phyloP scores from a whole-genome alignment of 371 early-diverging fungal genomes.

The Rhizopus delemar region DNA sequence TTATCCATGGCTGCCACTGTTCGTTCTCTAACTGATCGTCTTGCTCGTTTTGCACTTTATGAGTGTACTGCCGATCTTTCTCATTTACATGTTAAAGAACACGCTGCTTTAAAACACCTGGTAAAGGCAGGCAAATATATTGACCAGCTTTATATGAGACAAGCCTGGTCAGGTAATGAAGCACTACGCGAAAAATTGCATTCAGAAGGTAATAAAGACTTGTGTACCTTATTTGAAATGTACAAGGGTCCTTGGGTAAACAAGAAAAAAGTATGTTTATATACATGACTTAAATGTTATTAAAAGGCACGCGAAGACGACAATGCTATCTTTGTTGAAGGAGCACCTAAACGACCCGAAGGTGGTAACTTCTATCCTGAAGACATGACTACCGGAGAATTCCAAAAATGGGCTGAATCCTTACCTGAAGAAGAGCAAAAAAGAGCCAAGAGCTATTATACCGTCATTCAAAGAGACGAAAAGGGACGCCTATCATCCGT shows the following conservation, averaged over 20 bases:
- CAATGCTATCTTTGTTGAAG: slow-evolving; percentile 61
- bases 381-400: slow-evolving; percentile 73
- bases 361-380: slow-evolving; percentile 79
- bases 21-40: slow-evolving; percentile 36
- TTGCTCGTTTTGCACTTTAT: slow-evolving; percentile 54
- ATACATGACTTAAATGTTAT: slow-evolving; percentile 1
- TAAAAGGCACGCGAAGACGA: slow-evolving; percentile 47
- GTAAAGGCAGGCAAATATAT: slow-evolving; percentile 66
- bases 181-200: slow-evolving; percentile 56
- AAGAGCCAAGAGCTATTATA: slow-evolving; percentile 73
- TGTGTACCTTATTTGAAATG: slow-evolving; percentile 60
- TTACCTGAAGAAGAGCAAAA: slow-evolving; percentile 49
- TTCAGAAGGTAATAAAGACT: slow-evolving; percentile 37
- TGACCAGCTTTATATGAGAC: slow-evolving; percentile 68
- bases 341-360: slow-evolving; percentile 63
- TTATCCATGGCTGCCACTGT: slow-evolving; percentile 27
- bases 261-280: background rate
- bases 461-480: slow-evolving; percentile 53
- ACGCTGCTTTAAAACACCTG: slow-evolving; percentile 64
- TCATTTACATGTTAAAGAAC: slow-evolving; percentile 62
- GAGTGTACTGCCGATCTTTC: slow-evolving; percentile 64
- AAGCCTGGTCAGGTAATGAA: slow-evolving; percentile 73
- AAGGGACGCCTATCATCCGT: slow-evolving; percentile 41
- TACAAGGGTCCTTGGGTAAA: slow-evolving; percentile 77
- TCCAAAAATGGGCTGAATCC: slow-evolving; percentile 57